Base-by-base conservation (phyloP, 139 green algal genomes). In the Chlorella vulgaris region DNA sequence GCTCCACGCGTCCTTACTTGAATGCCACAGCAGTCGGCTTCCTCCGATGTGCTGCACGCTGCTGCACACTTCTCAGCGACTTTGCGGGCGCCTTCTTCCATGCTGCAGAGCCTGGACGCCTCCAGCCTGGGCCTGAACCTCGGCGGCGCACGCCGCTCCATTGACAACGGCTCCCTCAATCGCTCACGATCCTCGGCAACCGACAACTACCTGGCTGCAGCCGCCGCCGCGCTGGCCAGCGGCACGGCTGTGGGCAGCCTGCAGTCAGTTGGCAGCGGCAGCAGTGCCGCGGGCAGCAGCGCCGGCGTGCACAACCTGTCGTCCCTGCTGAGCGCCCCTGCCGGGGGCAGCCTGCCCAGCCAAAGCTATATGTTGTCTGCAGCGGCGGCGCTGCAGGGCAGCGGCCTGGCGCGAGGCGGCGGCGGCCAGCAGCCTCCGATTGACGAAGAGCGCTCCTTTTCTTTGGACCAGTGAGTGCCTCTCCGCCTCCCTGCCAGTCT, bases 161-260 rank as follows among this genome's bases (percentile, higher is more conserved):
- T 82, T 7, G 77, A 82, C 77, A 82, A 82, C 65, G 24, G 18
- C 8, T 42, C 65, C 7, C 77, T 82, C n/a, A n/a, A n/a, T n/a
- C n/a, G n/a, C 18, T 33, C 47, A 43, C 77, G 47, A 35, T 65
- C 42, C 21, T 47, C 42, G 2, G 13, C 15, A 7, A 5, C 31
- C 3, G 62, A 62, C 18, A 60, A 71, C 33, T 65, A 50, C 76
- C 76, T 74, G 42, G 61, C 76, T 2, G 76, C 61, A 4, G 42
- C 47, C 42, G 62, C 62, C 40, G 43, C 61, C 40, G 42, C 76
- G 6, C 62, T 81, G 63, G 43, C 77, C 35, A 31, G 33, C 77
- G 43, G 53, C 66, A 24, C 26, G 3, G 47, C 33, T 26, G 21
- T 53, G n/a, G 47, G 77, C 76, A 7, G 42, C 29, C 42, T n/a